Base-by-base conservation (phyloP, 1,284 basidiomycete genomes). In the Rhodofomes roseus region DNA sequence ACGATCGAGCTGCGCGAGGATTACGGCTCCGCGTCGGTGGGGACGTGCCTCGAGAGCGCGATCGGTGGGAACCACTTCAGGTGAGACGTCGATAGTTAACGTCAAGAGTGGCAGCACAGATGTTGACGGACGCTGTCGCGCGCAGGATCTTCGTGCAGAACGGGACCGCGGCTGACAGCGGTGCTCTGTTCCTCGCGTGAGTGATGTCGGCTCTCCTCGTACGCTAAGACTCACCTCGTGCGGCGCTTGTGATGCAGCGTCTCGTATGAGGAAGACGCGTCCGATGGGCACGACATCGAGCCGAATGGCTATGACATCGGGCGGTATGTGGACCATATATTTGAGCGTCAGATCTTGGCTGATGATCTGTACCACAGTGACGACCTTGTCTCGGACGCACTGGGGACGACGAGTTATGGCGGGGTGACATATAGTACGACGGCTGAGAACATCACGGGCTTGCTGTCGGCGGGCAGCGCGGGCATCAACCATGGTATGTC, bases 81-180 rank as follows among this genome's bases (percentile, higher is more conserved):
- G 83, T 83, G n/a, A 22, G 39, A 11, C 23, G 29, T 20, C n/a
- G n/a, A n/a, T n/a, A n/a, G n/a, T n/a, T n/a, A n/a, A n/a, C n/a
- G n/a, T n/a, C n/a, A n/a, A n/a, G n/a, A n/a, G n/a, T n/a, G n/a
- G n/a, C n/a, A n/a, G n/a, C n/a, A n/a, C n/a, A n/a, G n/a, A 44
- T 2, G 27, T 29, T 56, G n/a, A 46, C 4, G 2, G 3, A 31
- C 44, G 5, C 29, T 6, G 5, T 23, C 9, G n/a, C 16, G 23
- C 18, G 82, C 68, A 82, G 88, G 52, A 82, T 88, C 16, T 91
- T 83, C 81, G 84, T 84, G 65, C 90, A 92, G 75, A 88, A 91
- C 59, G 89, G 89, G 0, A 79, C 84, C 0, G 59, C 36, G 12
- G 85, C 82, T 0, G 65, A 86, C 60, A 85, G 78, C 36, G 82